Percentiles rank a stretch among this genome's conserved stretches.
Evolutionary conservation across 768 basidiomycete species (phyloP).

Genomic region (Auriscalpium vulgare): DNA sequence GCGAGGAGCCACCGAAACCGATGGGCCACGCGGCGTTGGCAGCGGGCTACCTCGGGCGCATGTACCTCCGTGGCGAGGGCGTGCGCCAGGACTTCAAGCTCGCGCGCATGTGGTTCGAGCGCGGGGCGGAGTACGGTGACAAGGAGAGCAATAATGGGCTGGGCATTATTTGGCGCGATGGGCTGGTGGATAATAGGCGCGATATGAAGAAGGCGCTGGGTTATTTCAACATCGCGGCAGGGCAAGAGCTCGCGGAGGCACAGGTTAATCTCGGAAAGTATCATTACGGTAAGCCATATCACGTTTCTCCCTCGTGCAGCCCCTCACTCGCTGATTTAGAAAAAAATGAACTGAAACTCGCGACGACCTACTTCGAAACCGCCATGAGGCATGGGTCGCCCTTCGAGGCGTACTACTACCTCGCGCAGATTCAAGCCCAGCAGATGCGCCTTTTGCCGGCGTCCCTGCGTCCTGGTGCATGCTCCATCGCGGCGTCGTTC

Average conservation of each 20-base stretch:
- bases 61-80: slow-evolving; percentile 93
- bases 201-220: slow-evolving; percentile 57
- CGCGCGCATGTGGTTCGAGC: slow-evolving; percentile 92
- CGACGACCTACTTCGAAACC: slow-evolving; percentile 71
- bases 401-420: slow-evolving; percentile 92
- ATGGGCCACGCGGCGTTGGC: slow-evolving; percentile 63
- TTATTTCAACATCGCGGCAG: slow-evolving; percentile 74
- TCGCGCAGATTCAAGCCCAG: slow-evolving; percentile 71
- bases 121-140: slow-evolving; percentile 75
- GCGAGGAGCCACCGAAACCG: slow-evolving; percentile 20
- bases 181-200: slow-evolving; percentile 55
- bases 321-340: slow-evolving; percentile 33
- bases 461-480: slow-evolving; percentile 60
- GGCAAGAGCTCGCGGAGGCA: slow-evolving; percentile 86
- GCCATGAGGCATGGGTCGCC: slow-evolving; percentile 85
- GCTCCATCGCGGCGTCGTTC: slow-evolving; percentile 86
- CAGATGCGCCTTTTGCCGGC: slow-evolving; percentile 42
- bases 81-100: slow-evolving; percentile 63
- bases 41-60: slow-evolving; percentile 85
- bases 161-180: slow-evolving; percentile 90
- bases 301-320: background rate
- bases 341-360: slow-evolving; percentile 56
- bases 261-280: slow-evolving; percentile 86
- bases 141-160: slow-evolving; percentile 85
- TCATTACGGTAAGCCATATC: slow-evolving; percentile 43